Evolutionary conservation across 768 basidiomycete genomes (phyloP).

Genomic region (Pleurotus tuoliensis): DNA sequence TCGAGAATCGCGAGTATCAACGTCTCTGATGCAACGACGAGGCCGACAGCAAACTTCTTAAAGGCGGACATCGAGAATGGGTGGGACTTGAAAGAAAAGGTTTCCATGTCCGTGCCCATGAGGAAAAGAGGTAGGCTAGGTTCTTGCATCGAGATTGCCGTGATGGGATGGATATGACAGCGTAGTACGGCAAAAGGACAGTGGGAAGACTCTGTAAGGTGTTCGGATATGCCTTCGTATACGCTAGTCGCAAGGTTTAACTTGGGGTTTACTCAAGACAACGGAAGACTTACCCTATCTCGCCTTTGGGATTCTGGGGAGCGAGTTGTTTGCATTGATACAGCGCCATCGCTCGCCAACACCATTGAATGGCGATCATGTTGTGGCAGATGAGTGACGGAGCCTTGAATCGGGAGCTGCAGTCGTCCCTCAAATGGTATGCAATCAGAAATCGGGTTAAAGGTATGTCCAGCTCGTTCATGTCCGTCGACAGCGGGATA

Average conservation of each 20-base stretch:
- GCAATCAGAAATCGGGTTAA: too few relatives aligned
- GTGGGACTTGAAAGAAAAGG: slow-evolving; percentile 4
- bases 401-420: too few relatives aligned
- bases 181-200: slow-evolving; percentile 3
- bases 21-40: background rate
- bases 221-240: background rate
- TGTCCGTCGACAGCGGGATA: too few relatives aligned
- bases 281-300: too few relatives aligned
- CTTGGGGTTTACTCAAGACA: too few relatives aligned
- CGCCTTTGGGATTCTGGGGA: too few relatives aligned
- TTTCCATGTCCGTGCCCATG: background rate
- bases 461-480: too few relatives aligned
- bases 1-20: background rate
- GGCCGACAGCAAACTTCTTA: background rate
- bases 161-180: background rate
- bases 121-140: slow-evolving; percentile 7
- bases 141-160: slow-evolving; percentile 4
- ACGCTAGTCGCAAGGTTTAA: background rate
- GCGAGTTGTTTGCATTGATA: too few relatives aligned
- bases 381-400: too few relatives aligned
- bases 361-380: too few relatives aligned
- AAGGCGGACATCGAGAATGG: background rate
- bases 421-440: too few relatives aligned
- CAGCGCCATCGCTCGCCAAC: too few relatives aligned
- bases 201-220: background rate